Conservation (phyloP, 371 early-diverging fungal species). For the Mucor ambiguus region DNA sequence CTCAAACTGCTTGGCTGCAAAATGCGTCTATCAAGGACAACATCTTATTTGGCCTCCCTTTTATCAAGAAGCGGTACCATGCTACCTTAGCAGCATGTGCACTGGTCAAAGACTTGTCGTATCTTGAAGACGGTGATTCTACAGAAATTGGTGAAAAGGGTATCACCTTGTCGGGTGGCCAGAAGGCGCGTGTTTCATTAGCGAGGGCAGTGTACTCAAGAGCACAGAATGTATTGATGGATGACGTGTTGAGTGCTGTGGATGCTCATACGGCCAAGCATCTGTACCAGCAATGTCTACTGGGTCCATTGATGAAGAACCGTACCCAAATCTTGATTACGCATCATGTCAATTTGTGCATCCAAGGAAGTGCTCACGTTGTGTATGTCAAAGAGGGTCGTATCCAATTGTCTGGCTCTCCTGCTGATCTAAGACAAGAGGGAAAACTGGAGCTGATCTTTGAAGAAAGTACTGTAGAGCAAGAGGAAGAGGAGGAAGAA, state of each 20-base stretch:
- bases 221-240: constrained; percentile 74
- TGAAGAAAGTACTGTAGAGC: constrained; percentile 11
- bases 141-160: constrained; percentile 95
- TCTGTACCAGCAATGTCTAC: constrained; percentile 71
- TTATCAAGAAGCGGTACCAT: constrained; percentile 47
- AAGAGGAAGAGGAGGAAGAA: not conserved
- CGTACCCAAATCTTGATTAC: constrained; percentile 89
- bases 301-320: constrained; percentile 68
- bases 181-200: constrained; percentile 79
- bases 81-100: constrained; percentile 68
- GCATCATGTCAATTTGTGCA: constrained; percentile 82
- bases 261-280: constrained; percentile 90
- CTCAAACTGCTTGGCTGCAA: constrained; percentile 79
- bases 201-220: constrained; percentile 86
- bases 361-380: constrained; percentile 65
- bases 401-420: constrained; percentile 42
- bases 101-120: constrained; percentile 47
- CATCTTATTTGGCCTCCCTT: constrained; percentile 56
- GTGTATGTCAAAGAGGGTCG: constrained; percentile 68
- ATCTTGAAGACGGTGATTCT: constrained; percentile 81
- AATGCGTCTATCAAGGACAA: constrained; percentile 78
- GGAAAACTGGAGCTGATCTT: constrained; percentile 20
- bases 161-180: constrained; percentile 77
- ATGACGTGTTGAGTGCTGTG: constrained; percentile 84
- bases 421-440: constrained; percentile 47